Conservation (phyloP, 148 eudicot species). For the Cornus controversa region DNA sequence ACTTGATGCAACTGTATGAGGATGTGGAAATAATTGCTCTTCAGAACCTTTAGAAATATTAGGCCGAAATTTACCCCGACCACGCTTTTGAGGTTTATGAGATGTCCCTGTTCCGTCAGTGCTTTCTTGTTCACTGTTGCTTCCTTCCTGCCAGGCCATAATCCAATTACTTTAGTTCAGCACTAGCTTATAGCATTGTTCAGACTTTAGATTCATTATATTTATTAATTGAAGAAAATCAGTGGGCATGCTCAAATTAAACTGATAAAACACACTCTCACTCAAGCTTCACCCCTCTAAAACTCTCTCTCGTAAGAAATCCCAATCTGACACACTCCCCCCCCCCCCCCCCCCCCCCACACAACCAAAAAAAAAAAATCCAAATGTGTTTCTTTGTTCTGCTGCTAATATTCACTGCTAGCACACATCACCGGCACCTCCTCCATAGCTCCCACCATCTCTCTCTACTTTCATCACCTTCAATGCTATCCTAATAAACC, state of each 20-base stretch:
- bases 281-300: too few species aligned
- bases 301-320: too few species aligned
- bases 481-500: too few species aligned
- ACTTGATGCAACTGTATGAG: conserved; percentile 52
- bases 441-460: too few species aligned
- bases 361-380: too few species aligned
- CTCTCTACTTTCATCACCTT: too few species aligned
- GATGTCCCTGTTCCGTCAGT: conserved; percentile 67
- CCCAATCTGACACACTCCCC: too few species aligned
- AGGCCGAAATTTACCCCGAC: conserved; percentile 52
- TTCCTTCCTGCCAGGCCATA: conserved; percentile 66
- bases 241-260: background rate
- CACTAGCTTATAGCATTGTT: background rate
- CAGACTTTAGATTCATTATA: background rate
- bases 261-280: background rate
- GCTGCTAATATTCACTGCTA: too few species aligned
- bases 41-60: conserved; percentile 42
- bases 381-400: too few species aligned
- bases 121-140: conserved; percentile 94
- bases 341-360: too few species aligned
- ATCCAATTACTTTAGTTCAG: background rate
- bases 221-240: background rate
- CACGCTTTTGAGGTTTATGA: conserved; percentile 74
- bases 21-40: conserved; percentile 34
- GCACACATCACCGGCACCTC: too few species aligned